Percentiles rank a stretch among this genome's conserved stretches.
Conservation (phyloP, 805 yeast genomes). For the Cyberlindnera japonica region DNA sequence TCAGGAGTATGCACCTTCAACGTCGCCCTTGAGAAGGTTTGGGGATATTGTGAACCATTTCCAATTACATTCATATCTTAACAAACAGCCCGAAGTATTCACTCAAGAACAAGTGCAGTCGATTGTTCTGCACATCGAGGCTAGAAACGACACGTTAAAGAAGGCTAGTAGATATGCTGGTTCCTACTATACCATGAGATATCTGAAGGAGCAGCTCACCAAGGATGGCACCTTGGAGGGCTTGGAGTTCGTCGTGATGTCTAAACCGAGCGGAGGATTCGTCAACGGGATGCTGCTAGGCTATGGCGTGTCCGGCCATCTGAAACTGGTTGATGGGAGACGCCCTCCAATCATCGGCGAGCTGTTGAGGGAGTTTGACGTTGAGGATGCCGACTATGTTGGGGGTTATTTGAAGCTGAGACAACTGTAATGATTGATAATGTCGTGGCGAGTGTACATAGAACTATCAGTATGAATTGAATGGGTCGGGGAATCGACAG, state of each 20-base stretch:
- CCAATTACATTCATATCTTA: slow-evolving; percentile 53
- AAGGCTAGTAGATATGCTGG: slow-evolving; percentile 28
- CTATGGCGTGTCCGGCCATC: slow-evolving; percentile 30
- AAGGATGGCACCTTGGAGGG: slow-evolving; percentile 6
- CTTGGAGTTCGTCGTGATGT: slow-evolving; percentile 34
- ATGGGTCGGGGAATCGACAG: no score
- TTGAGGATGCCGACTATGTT: slow-evolving; percentile 41
- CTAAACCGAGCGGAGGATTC: slow-evolving; percentile 37
- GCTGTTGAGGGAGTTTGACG: slow-evolving; percentile 34
- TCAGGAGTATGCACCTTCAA: slow-evolving; percentile 61
- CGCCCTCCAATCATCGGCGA: slow-evolving; percentile 42
- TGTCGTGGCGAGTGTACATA: not conserved
- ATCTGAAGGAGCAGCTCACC: slow-evolving; percentile 23
- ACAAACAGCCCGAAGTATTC: slow-evolving; percentile 29
- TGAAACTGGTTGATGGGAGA: slow-evolving; percentile 27
- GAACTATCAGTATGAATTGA: not conserved
- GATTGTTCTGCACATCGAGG: slow-evolving; percentile 41
- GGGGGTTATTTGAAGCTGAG: slow-evolving; percentile 38
- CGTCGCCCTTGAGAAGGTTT: slow-evolving; percentile 85
- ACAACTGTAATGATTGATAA: slow-evolving; percentile 8
- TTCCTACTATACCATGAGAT: slow-evolving; percentile 36
- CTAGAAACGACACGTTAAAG: slow-evolving; percentile 39
- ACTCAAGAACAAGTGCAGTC: slow-evolving; percentile 32
- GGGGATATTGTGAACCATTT: slow-evolving; percentile 80
- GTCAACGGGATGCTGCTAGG: slow-evolving; percentile 32